Percentiles rank a stretch among this genome's conserved stretches.
These are phyloP conservation scores for Cichorium intybus DNA, from an alignment of 140 eudicot species.

Conservation along the genomic window DNA sequence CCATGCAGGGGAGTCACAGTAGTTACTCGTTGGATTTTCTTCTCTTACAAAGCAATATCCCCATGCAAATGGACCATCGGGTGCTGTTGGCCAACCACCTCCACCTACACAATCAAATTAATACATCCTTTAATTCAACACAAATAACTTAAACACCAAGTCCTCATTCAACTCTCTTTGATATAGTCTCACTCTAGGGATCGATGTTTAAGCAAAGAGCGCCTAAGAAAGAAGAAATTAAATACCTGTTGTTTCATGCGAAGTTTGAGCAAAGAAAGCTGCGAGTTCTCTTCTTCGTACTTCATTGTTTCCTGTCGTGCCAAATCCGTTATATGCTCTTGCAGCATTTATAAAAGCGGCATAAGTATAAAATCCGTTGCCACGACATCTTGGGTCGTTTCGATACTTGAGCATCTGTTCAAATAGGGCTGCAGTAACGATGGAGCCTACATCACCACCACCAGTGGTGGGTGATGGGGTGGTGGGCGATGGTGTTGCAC, in stretches of 20 bases:
- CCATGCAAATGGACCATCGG: conserved; percentile 55
- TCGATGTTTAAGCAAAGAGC: no score
- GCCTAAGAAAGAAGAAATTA: not conserved
- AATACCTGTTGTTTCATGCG: conserved; percentile 53
- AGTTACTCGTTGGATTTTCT: conserved; percentile 16
- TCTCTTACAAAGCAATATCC: conserved; percentile 46
- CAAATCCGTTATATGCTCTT: conserved; percentile 29
- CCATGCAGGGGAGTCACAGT: conserved; percentile 26
- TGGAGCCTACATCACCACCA: conserved; percentile 29
- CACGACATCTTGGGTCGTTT: conserved; percentile 31
- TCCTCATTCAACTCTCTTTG: no score
- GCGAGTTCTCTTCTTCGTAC: conserved; percentile 41
- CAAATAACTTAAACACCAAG: not conserved
- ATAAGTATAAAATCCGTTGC: conserved; percentile 40
- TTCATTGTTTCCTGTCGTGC: conserved; percentile 37
- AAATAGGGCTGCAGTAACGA: conserved; percentile 24
- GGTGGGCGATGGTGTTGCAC: not conserved
- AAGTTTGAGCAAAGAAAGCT: conserved; percentile 52
- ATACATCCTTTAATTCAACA: not conserved
- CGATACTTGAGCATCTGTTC: conserved; percentile 40
- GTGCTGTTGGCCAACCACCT: conserved; percentile 59
- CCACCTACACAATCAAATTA: conserved; percentile 29
- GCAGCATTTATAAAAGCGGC: conserved; percentile 40
- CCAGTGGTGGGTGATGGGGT: not conserved
- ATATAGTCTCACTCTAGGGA: no score